Percentiles rank a stretch among this genome's conserved stretches.
Evolutionary conservation across 2,329 filamentous ascomycete genomes (phyloP).

Genomic region (Phialemonium atrogriseum): DNA sequence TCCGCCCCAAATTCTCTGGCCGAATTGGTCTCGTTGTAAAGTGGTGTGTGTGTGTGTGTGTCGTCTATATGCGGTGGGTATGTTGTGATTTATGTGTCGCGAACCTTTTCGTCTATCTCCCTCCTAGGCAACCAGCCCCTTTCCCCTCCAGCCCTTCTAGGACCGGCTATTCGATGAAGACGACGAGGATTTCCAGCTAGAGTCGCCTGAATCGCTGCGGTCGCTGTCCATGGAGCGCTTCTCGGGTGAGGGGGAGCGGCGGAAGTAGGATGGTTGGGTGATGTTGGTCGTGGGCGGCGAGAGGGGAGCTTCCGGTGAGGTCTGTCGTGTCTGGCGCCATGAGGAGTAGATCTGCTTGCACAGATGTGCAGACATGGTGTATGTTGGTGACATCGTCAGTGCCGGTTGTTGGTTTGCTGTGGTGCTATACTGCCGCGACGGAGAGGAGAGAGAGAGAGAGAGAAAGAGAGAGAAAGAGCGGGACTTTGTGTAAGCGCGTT

Average conservation of each 20-base stretch:
- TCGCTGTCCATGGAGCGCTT: slow-evolving; percentile 41
- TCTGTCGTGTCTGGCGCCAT: slow-evolving; percentile 43
- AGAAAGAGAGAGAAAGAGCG: not conserved
- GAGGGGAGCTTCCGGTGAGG: slow-evolving; percentile 23
- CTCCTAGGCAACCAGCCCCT: too few species aligned
- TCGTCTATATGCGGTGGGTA: too few species aligned
- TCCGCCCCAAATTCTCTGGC: too few species aligned
- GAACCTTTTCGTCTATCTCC: too few species aligned
- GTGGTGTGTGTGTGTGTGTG: too few species aligned
- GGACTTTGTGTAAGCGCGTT: too few species aligned
- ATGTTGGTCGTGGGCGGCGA: slow-evolving; percentile 16
- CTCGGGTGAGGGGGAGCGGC: slow-evolving; percentile 28
- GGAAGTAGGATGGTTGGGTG: slow-evolving; percentile 20
- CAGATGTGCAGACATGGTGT: slow-evolving; percentile 54
- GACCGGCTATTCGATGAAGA: too few species aligned
- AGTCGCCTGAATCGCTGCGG: slow-evolving; percentile 28
- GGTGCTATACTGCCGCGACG: slow-evolving; percentile 1
- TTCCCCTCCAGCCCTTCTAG: too few species aligned
- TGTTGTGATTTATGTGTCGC: too few species aligned
- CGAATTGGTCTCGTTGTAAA: too few species aligned
- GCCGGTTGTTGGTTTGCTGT: slow-evolving; percentile 2
- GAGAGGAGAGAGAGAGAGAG: slow-evolving; percentile 2
- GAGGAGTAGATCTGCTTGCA: slow-evolving; percentile 53
- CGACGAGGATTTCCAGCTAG: slow-evolving; percentile 26
- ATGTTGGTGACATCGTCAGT: slow-evolving; percentile 45